Evolutionary conservation across 192 early-diverging fungal genomes (phyloP), one percentile per base, ranked within the genome.

Genomic region (Chytriomyces sp.): DNA sequence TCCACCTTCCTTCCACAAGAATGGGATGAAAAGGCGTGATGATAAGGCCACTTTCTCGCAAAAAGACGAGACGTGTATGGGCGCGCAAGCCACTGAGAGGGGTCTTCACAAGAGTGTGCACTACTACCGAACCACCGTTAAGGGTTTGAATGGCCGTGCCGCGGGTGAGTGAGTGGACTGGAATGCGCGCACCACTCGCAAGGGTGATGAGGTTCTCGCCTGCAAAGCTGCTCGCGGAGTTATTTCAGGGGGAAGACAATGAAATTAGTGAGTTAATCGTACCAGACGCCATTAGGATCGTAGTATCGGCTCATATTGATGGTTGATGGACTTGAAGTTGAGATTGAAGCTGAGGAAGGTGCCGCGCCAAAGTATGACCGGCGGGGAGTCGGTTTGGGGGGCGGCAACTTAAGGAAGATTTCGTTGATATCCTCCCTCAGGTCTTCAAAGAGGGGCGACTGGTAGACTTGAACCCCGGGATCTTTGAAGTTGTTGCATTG

Each of bases 401-500:
- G 64, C 8, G 77, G 77, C 4, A 78, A 28, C 19, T 40, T 59
- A 10, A 78, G 17, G 54, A 78, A 78, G 33, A 78, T 59, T 31
- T 76, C 64, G 26, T 74, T 74, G 38, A 69, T 54, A 10, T 74
- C 37, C n/a, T 69, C 64, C 3, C 63, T 40, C 33, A 75, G 17
- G 6, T 69, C 34, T 32, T 75, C 52, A 62, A 70, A 73, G 10
- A 70, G 49, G 2, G 58, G 40, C 3, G 36, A 31, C 10, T 59
- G 59, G 64, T 80, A 80, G 12, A 53, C 56, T 61, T 80, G 78
- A 7, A 80, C 70, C 1, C 78, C 78, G 6, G 75, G 75, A 55
- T 80, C 78, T 62, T 80, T 80, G 72, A 80, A 80, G 59, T 80
- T 80, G 71, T 72, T 74, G 62, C 78, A 79, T 26, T 58, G 49